Conservation (phyloP, 164 flowering plant species). For the Nymphaea thermarum region DNA sequence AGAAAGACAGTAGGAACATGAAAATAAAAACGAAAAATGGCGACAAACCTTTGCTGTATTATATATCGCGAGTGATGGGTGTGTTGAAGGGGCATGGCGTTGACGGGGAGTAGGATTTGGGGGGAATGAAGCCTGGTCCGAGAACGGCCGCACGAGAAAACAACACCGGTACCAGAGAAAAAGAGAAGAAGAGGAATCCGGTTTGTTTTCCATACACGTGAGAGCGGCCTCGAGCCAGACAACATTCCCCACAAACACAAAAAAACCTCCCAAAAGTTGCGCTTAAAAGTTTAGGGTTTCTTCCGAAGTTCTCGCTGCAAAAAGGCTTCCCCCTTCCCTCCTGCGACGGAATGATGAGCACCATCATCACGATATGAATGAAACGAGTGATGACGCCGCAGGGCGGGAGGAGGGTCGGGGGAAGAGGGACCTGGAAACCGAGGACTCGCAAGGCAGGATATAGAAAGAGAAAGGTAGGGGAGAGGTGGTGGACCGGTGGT, state of each 20-base stretch:
- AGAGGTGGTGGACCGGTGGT: no score
- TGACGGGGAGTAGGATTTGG: not conserved
- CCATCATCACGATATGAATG: not conserved
- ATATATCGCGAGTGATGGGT: not conserved
- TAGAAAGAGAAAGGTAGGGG: not conserved
- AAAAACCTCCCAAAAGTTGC: not conserved
- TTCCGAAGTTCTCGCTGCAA: not conserved
- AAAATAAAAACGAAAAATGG: no score
- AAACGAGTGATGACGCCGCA: not conserved
- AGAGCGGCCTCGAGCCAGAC: not conserved
- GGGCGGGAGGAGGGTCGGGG: not conserved
- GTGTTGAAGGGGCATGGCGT: not conserved
- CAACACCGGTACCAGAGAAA: not conserved
- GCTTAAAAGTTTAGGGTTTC: not conserved
- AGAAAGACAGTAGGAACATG: no score
- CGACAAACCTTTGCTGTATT: no score
- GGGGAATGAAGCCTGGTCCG: slow-evolving; percentile 1
- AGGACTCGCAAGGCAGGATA: not conserved
- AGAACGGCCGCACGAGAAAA: not conserved
- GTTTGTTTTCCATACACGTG: not conserved
- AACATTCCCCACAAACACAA: not conserved
- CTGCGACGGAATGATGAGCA: not conserved
- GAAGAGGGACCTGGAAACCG: not conserved
- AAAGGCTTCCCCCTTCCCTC: not conserved
- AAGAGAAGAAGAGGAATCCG: not conserved